Conservation (phyloP, 352 stramenopile species). For the Globisporangium middletonii region DNA sequence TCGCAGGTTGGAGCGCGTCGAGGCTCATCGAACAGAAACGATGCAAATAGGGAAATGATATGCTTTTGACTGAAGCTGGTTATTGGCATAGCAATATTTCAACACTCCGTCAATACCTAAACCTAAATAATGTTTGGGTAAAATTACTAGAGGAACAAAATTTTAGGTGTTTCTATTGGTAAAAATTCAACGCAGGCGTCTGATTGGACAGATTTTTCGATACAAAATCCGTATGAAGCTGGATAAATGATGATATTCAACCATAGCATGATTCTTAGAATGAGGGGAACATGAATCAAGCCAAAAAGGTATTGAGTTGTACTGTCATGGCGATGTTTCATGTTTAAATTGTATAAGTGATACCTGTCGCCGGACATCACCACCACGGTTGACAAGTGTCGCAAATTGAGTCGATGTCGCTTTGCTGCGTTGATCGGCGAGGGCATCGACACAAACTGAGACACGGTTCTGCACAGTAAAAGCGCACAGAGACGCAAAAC, state of each 20-base stretch:
- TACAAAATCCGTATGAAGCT: not conserved
- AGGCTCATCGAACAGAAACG: not conserved
- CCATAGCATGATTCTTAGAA: not conserved
- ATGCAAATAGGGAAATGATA: not conserved
- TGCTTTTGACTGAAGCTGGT: not conserved
- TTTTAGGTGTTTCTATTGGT: too few species aligned
- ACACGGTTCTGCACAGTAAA: too few species aligned
- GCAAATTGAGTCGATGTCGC: too few species aligned
- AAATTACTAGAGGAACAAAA: not conserved
- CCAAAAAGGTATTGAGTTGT: too few species aligned
- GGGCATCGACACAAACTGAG: too few species aligned
- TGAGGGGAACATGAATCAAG: too few species aligned
- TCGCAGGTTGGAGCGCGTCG: not conserved
- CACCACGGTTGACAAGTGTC: too few species aligned
- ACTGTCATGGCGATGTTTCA: too few species aligned
- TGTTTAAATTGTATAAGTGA: too few species aligned
- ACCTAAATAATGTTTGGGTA: not conserved
- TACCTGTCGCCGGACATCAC: too few species aligned
- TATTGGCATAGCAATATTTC: not conserved
- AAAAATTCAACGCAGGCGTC: not conserved
- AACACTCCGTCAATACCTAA: not conserved
- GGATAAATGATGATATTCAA: slow-evolving; percentile 2
- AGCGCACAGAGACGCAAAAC: too few species aligned
- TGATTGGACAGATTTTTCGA: not conserved
- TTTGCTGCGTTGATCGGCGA: too few species aligned